Conservation (phyloP, 2,329 filamentous ascomycete genomes). For the Aspergillus ochraceus region DNA sequence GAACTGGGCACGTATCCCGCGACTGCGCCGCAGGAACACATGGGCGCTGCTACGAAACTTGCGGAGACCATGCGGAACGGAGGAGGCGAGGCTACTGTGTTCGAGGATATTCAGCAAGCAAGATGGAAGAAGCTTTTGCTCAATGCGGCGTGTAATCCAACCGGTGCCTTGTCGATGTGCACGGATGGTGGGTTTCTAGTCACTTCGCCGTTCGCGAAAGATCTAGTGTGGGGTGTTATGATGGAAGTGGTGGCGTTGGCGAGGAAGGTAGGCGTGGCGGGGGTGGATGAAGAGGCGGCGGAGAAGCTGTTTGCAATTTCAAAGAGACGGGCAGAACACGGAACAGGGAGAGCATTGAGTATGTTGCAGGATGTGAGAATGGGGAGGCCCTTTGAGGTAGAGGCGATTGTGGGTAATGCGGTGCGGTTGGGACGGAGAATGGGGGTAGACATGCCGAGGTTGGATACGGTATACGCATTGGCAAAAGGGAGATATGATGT, state of each 20-base stretch:
- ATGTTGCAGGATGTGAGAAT: slow-evolving; percentile 51
- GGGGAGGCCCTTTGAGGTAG: slow-evolving; percentile 48
- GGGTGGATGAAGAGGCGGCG: slow-evolving; percentile 37
- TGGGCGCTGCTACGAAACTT: slow-evolving; percentile 37
- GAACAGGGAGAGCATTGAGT: slow-evolving; percentile 47
- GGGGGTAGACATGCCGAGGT: slow-evolving; percentile 41
- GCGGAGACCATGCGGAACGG: slow-evolving; percentile 43
- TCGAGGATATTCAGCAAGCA: slow-evolving; percentile 56
- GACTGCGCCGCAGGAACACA: slow-evolving; percentile 21
- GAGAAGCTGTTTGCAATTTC: slow-evolving; percentile 40
- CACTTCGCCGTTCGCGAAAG: slow-evolving; percentile 36
- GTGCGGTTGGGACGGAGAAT: slow-evolving; percentile 43
- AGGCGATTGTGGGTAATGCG: slow-evolving; percentile 52
- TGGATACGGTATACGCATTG: slow-evolving; percentile 49
- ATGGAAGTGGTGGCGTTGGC: slow-evolving; percentile 47
- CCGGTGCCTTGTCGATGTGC: slow-evolving; percentile 57
- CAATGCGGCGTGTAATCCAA: slow-evolving; percentile 63
- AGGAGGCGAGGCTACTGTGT: slow-evolving; percentile 50
- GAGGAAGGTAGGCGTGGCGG: slow-evolving; percentile 39
- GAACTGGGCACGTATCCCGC: slow-evolving; percentile 54
- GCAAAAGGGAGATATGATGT: slow-evolving; percentile 32
- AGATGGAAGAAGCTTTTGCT: slow-evolving; percentile 63
- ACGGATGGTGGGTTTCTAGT: slow-evolving; percentile 54
- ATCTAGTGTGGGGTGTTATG: slow-evolving; percentile 45
- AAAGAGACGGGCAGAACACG: slow-evolving; percentile 34